Conservation (phyloP, 192 early-diverging fungal species). For the Coemansia sp. region DNA sequence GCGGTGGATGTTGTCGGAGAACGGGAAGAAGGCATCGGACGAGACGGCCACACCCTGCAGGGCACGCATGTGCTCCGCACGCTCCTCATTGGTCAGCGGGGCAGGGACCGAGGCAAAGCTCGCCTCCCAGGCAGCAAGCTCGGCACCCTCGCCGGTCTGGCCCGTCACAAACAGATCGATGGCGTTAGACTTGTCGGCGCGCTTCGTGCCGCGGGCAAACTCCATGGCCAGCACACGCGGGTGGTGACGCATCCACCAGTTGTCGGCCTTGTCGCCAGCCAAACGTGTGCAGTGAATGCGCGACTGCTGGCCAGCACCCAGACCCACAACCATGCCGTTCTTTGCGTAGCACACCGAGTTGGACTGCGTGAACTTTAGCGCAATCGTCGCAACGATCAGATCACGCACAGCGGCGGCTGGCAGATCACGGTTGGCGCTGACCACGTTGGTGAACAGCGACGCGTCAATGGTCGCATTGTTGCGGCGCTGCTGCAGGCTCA, state of each 20-base stretch:
- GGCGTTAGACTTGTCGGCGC: conserved; percentile 94
- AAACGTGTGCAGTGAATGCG: conserved; percentile 98
- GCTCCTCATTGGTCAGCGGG: conserved; percentile 76
- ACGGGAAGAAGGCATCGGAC: conserved; percentile 99
- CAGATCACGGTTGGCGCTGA: conserved; percentile 75
- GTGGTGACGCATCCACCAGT: conserved; percentile 98
- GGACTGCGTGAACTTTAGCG: conserved; percentile 98
- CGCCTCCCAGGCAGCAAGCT: conserved; percentile 75
- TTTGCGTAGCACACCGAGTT: conserved; percentile 99
- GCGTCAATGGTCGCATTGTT: conserved; percentile 81
- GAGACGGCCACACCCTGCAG: conserved; percentile 77
- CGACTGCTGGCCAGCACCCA: conserved; percentile 98
- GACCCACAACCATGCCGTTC: conserved; percentile 94
- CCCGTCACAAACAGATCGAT: conserved; percentile 93
- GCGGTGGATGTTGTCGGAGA: conserved; percentile 92
- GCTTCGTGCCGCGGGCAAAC: conserved; percentile 86
- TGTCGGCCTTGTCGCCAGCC: conserved; percentile 99
- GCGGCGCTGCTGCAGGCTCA: conserved; percentile 87
- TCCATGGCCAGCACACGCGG: conserved; percentile 86
- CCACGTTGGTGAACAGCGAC: conserved; percentile 81
- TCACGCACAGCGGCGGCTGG: conserved; percentile 72
- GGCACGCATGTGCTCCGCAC: conserved; percentile 69
- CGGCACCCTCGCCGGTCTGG: conserved; percentile 71
- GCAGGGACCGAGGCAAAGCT: conserved; percentile 80
- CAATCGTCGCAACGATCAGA: conserved; percentile 95